Conservation (phyloP, 2,329 filamentous ascomycete species). For the Exophiala sp. region DNA sequence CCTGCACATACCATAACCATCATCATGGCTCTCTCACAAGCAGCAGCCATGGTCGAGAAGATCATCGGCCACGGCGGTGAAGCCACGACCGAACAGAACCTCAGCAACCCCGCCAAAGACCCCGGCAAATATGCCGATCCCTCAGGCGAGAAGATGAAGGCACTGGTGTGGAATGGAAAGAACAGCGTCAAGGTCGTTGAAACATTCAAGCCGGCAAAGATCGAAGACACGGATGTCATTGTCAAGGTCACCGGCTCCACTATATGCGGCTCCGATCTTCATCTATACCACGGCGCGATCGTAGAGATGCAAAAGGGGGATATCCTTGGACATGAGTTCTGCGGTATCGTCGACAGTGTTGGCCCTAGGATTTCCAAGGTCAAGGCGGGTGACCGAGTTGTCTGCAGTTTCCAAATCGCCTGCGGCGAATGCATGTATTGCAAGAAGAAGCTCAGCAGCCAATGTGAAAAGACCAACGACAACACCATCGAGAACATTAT, state of each 20-base stretch:
- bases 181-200: constrained; percentile 72
- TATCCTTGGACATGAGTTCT: constrained; percentile 62
- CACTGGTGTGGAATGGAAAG: constrained; percentile 78
- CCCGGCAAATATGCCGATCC: constrained; percentile 50
- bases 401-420: constrained; percentile 84
- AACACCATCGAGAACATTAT: constrained; percentile 69
- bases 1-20: neutral
- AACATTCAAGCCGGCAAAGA: constrained; percentile 65
- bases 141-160: constrained; percentile 66
- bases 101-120: constrained; percentile 62
- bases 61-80: constrained; percentile 65
- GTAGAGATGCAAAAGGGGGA: constrained; percentile 62
- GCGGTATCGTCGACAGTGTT: constrained; percentile 51
- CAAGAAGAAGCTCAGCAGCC: constrained; percentile 64
- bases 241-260: constrained; percentile 69
- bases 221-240: constrained; percentile 74
- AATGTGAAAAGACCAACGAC: constrained; percentile 57
- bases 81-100: constrained; percentile 64
- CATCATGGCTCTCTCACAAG: constrained; percentile 60
- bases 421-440: constrained; percentile 68
- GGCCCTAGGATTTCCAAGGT: constrained; percentile 55
- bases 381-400: constrained; percentile 65
- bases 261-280: constrained; percentile 60
- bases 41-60: constrained; percentile 65
- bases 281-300: constrained; percentile 50